phyloP scores from a whole-genome alignment of 306 rosid genomes.

The Quercus alba region DNA sequence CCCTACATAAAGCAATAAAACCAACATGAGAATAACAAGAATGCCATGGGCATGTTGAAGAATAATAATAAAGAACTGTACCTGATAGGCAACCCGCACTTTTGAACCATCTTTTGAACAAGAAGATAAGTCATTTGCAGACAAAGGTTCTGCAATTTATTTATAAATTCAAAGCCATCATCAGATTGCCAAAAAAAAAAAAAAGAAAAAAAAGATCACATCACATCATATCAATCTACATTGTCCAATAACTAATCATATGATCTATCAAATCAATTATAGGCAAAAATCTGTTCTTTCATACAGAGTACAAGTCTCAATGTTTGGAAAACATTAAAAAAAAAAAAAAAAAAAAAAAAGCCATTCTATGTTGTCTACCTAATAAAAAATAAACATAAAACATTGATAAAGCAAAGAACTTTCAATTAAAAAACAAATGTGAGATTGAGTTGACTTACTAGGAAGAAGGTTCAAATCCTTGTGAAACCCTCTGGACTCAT shows the following conservation, averaged over 20 bases:
- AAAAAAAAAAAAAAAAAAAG: no score
- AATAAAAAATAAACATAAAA: slow-evolving; percentile 4
- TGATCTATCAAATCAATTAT: background rate
- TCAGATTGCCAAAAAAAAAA: background rate
- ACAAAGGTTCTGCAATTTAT: slow-evolving; percentile 69
- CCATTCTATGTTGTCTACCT: background rate
- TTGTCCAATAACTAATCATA: slow-evolving; percentile 1
- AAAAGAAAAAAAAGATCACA: background rate
- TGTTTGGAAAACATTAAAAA: background rate
- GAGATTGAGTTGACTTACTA: slow-evolving; percentile 48
- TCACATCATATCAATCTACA: slow-evolving; percentile 3
- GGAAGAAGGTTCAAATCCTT: slow-evolving; percentile 72
- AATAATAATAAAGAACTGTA: slow-evolving; percentile 26
- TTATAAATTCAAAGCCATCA: slow-evolving; percentile 16
- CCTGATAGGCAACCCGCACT: slow-evolving; percentile 90
- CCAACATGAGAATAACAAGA: slow-evolving; percentile 20
- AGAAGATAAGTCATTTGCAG: slow-evolving; percentile 40
- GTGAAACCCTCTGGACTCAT: slow-evolving; percentile 39
- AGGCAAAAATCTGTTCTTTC: background rate
- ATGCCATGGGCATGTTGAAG: slow-evolving; percentile 10
- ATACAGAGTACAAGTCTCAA: no score
- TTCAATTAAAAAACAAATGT: background rate
- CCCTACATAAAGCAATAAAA: slow-evolving; percentile 50
- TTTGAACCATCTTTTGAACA: slow-evolving; percentile 53
- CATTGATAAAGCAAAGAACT: background rate